Base-by-base conservation (phyloP, 257 asterid species). In the Solanum appendiculatum region DNA sequence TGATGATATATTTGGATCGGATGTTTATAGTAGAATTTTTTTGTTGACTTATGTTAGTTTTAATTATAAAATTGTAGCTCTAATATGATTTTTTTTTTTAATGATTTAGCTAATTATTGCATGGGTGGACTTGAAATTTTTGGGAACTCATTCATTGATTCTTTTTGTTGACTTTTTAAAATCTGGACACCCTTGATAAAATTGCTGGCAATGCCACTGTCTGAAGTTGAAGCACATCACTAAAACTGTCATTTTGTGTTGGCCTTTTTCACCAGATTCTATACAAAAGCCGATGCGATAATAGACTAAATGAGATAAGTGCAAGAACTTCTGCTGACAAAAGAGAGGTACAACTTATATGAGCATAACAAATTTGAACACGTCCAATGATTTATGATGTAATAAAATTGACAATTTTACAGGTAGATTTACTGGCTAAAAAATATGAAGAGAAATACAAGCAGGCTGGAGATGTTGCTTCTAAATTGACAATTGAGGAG, bases 231-330 rank as follows among this genome's bases (percentile, higher is more conserved):
- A 74, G 44, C 77, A 83, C 85, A 86, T 77, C 77, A 66, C 77
- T 86, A 40, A 75, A 29, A 69, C 66, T 69, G 82, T 44, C n/a
- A 85, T 36, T 90, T 91, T 75, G 78, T 70, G 7, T 73, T 87
- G 66, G 74, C 82, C 37, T 89, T 86, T 92, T 89, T n/a, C 91
- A 68, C 85, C 93, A 97, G 99, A 90, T 97, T 90, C 91, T 97
- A 51, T 94, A 97, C 92, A 97, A 97, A 93, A 97, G 99, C 88
- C 94, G 97, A 87, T 96, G 98, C 60, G 99, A 96, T 90, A 97
- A 95, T 90, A 92, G 99, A 82, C 88, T 97, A 88, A 97, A 96
- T 80, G 99, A 96, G 94, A 95, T 97, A 88, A 91, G 94, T 58
- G 98, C 92, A 91, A 94, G 91, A 91, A 95, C 94, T 93, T 92